Evolutionary conservation across 179 eudicot genomes (phyloP), one percentile per base, ranked within the genome.

Genomic region (Monotropa hypopitys): DNA sequence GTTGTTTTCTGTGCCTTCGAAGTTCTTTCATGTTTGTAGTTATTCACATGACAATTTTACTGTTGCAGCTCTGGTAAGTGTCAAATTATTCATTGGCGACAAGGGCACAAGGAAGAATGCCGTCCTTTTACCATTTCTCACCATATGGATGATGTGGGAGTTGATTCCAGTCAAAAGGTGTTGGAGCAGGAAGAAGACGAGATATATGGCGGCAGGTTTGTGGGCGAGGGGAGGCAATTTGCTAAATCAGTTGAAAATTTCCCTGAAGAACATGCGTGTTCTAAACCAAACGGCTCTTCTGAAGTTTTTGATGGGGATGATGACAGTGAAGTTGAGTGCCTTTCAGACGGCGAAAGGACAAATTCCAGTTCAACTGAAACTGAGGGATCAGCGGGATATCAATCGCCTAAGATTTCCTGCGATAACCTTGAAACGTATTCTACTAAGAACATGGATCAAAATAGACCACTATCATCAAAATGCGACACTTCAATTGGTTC

Each of bases 61-160:
- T 57, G 51, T 83, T 86, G 73, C 89, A 94, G 98, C 84, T 92
- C 98, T 72, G 91, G 96, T 68, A 90, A 90, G 86, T 94, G 98
- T 80, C 97, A 92, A 86, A 90, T 92, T 35, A 43, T 88, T 79
- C 97, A 92, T 72, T 94, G 98, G 98, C 88, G 98, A 81, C 90
- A 84, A 87, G 96, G 94, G 70, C 98, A 92, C 84, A 92, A 88
- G 84, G 88, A 89, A 70, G 90, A 92, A 66, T 93, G 97, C 76
- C 87, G 42, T 53, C 90, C 90, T 46, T 79, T 87, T 23, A 73
- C 74, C 11, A 67, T 70, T 46, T 46, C 61, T 73, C 54, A 83
- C 63, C 83, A 76, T 23, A 70, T 21, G 75, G 62, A 53, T 69
- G 86, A 80, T 53, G 86, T 65, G 33, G 88, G 70, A 68, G 81